Evolutionary conservation across 371 early-diverging fungal genomes (phyloP).

Genomic region (Actinomucor elegans): DNA sequence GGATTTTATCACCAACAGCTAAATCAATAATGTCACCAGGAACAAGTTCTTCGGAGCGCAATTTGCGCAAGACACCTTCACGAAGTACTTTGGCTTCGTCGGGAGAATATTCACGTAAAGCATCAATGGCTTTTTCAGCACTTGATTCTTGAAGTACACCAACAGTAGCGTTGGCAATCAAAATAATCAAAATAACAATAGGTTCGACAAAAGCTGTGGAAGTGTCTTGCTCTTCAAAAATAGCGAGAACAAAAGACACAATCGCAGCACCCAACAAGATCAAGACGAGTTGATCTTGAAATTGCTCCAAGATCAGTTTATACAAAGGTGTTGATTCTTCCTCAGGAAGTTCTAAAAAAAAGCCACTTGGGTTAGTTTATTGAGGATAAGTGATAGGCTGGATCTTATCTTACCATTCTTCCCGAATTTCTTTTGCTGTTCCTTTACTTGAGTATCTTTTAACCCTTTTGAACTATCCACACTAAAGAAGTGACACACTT

Average conservation of each 20-base stretch:
- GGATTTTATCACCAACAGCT: slow-evolving; percentile 93
- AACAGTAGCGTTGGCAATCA: slow-evolving; percentile 96
- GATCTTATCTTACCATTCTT: slow-evolving; percentile 69
- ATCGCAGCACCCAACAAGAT: slow-evolving; percentile 91
- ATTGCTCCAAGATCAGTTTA: slow-evolving; percentile 93
- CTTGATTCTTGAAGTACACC: slow-evolving; percentile 96
- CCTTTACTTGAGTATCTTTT: slow-evolving; percentile 55
- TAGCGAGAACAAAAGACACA: slow-evolving; percentile 90
- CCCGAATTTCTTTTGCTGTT: slow-evolving; percentile 62
- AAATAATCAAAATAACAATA: slow-evolving; percentile 91
- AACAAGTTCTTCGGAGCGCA: slow-evolving; percentile 82
- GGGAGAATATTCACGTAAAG: slow-evolving; percentile 92
- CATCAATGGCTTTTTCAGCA: slow-evolving; percentile 98
- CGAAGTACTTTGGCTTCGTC: slow-evolving; percentile 93
- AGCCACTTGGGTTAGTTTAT: no score
- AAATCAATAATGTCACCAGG: slow-evolving; percentile 96
- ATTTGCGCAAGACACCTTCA: slow-evolving; percentile 65
- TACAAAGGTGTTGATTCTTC: slow-evolving; percentile 90
- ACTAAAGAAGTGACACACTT: slow-evolving; percentile 65
- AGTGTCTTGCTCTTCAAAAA: slow-evolving; percentile 76
- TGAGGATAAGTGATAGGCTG: no score
- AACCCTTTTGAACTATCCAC: slow-evolving; percentile 65
- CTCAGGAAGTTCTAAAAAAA: slow-evolving; percentile 57
- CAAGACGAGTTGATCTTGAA: slow-evolving; percentile 95
- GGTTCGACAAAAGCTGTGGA: slow-evolving; percentile 96